These are phyloP conservation scores for Brassica nigra DNA, from an alignment of 345 rosid species.

Conservation along the genomic window DNA sequence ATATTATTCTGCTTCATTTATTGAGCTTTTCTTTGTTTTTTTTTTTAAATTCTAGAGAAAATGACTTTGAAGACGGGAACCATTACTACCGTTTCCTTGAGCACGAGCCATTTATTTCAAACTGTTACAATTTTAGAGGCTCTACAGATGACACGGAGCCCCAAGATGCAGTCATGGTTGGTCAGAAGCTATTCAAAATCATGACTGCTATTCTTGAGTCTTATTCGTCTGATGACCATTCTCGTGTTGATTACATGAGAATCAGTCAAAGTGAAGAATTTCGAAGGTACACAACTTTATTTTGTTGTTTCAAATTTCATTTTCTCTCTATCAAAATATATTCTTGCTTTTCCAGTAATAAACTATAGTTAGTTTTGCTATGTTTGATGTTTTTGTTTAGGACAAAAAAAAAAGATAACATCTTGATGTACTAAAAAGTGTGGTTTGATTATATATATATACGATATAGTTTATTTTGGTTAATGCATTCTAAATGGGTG, in stretches of 20 bases:
- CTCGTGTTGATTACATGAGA: slow-evolving; percentile 59
- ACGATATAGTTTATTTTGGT: background rate
- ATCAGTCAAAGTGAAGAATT: slow-evolving; percentile 80
- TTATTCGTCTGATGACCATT: slow-evolving; percentile 65
- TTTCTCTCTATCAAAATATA: background rate
- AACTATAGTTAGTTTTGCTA: background rate
- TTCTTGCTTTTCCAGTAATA: background rate
- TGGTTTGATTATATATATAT: background rate
- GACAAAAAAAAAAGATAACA: background rate
- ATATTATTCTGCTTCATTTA: background rate
- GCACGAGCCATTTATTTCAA: slow-evolving; percentile 70
- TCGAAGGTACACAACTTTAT: slow-evolving; percentile 53
- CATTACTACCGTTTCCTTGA: slow-evolving; percentile 83
- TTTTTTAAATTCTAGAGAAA: slow-evolving; percentile 48
- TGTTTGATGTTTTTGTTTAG: background rate
- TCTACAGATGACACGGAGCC: slow-evolving; percentile 64
- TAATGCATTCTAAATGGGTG: slow-evolving; percentile 2
- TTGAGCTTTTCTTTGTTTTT: background rate
- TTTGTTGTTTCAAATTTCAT: background rate
- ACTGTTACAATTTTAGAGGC: slow-evolving; percentile 66
- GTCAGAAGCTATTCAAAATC: slow-evolving; percentile 56
- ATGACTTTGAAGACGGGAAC: slow-evolving; percentile 82
- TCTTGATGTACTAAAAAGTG: background rate
- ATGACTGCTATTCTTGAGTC: slow-evolving; percentile 85
- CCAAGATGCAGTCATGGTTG: slow-evolving; percentile 51